phyloP scores from a whole-genome alignment of 805 yeast genomes.

The Schizosaccharomyces octosporus region DNA sequence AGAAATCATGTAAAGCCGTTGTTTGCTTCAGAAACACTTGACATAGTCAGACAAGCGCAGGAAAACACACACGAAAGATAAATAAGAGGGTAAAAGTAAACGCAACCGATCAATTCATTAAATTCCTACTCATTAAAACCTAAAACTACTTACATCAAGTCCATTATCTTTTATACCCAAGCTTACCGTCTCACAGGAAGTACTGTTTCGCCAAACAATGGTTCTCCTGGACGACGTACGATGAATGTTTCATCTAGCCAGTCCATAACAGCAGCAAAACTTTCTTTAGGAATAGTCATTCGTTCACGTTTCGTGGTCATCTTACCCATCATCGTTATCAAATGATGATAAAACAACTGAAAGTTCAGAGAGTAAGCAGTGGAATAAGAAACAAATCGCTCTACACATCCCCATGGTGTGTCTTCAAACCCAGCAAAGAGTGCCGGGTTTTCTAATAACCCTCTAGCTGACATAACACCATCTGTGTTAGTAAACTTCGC shows the following conservation, averaged over 20 bases:
- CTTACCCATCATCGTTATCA: conserved; percentile 53
- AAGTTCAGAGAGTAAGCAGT: conserved; percentile 67
- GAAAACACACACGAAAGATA: too few relatives aligned
- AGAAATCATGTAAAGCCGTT: too few relatives aligned
- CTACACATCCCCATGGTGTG: conserved; percentile 84
- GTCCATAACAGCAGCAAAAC: conserved; percentile 30
- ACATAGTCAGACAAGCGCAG: too few relatives aligned
- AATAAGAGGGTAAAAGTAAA: too few relatives aligned
- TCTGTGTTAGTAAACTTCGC: conserved; percentile 47
- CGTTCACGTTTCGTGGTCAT: conserved; percentile 22
- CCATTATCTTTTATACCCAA: too few relatives aligned
- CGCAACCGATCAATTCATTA: too few relatives aligned
- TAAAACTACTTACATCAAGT: too few relatives aligned
- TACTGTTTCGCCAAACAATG: conserved; percentile 32
- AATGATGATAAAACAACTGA: conserved; percentile 63
- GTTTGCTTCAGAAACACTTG: too few relatives aligned
- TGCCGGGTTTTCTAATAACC: conserved; percentile 66
- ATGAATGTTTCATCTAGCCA: conserved; percentile 57
- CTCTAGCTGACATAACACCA: conserved; percentile 92
- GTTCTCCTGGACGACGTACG: conserved; percentile 40
- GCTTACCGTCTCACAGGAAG: neutral
- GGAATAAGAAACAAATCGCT: conserved; percentile 54
- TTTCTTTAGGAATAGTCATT: neutral
- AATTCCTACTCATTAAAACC: too few relatives aligned
- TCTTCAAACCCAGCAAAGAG: conserved; percentile 45